Percentiles rank a stretch among this genome's conserved stretches.
Evolutionary conservation across 2,329 filamentous ascomycete species (phyloP).

Genomic region (Sporothrix brunneoviolacea): DNA sequence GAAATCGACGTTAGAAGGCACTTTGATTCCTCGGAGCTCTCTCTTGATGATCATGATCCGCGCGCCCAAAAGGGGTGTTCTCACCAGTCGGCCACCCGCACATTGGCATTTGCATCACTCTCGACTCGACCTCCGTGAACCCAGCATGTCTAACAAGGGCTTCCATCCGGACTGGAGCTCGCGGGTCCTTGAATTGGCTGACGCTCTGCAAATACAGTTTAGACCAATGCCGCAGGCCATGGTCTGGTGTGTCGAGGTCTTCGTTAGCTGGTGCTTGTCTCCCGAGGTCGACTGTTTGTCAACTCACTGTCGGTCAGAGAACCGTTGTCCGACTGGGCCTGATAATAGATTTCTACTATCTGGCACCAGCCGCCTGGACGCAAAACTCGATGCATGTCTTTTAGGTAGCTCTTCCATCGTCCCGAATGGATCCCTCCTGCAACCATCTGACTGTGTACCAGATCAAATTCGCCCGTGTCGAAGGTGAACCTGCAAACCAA

Average conservation of each 20-base stretch:
- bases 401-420: slow-evolving; percentile 70
- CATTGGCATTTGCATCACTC: slow-evolving; percentile 60
- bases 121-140: slow-evolving; percentile 60
- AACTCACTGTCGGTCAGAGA: slow-evolving; percentile 56
- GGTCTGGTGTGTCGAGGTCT: slow-evolving; percentile 34
- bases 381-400: slow-evolving; percentile 66
- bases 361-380: slow-evolving; percentile 79
- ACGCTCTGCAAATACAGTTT: slow-evolving; percentile 55
- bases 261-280: not conserved
- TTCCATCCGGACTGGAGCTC: slow-evolving; percentile 55
- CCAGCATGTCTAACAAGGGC: slow-evolving; percentile 54
- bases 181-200: slow-evolving; percentile 58
- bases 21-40: no score
- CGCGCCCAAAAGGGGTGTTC: no score
- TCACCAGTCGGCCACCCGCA: slow-evolving; percentile 63
- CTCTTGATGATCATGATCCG: no score
- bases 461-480: slow-evolving; percentile 64
- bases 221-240: slow-evolving; percentile 64
- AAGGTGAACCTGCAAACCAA: slow-evolving; percentile 53
- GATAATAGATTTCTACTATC: slow-evolving; percentile 80
- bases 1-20: not conserved
- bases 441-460: slow-evolving; percentile 73
- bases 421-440: slow-evolving; percentile 62
- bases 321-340: slow-evolving; percentile 80
- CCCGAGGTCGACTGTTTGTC: not conserved